phyloP scores from a whole-genome alignment of 2,329 filamentous ascomycete species.

The Ceratocystiopsis brevicomis region DNA sequence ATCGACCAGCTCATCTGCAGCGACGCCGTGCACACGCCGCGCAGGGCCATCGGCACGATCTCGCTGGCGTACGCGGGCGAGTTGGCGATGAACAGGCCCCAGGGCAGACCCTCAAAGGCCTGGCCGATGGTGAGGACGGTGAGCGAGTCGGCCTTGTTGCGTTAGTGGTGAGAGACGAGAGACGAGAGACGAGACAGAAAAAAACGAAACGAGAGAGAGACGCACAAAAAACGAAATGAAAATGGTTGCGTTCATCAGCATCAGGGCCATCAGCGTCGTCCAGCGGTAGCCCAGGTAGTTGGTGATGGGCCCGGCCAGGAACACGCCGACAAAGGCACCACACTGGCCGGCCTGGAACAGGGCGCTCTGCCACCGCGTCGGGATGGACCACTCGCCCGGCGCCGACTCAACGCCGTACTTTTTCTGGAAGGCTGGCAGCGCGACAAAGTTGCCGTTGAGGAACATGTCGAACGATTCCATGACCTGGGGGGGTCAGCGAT shows the following conservation, averaged over 20 bases:
- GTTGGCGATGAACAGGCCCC: constrained; percentile 48
- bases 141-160: constrained; percentile 25
- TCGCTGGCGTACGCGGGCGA: constrained; percentile 42
- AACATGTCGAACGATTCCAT: constrained; percentile 48
- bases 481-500: constrained; percentile 25
- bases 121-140: constrained; percentile 22
- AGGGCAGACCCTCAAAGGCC: constrained; percentile 41
- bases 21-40: constrained; percentile 40
- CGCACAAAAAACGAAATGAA: constrained; percentile 30
- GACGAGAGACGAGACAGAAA: constrained; percentile 8
- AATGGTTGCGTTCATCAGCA: constrained; percentile 38
- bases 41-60: constrained; percentile 37
- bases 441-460: constrained; percentile 39
- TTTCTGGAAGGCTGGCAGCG: constrained; percentile 26
- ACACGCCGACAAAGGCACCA: constrained; percentile 41
- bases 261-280: constrained; percentile 33
- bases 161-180: no score
- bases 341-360: constrained; percentile 35
- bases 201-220: no score
- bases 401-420: constrained; percentile 24
- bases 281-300: constrained; percentile 39
- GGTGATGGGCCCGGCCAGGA: constrained; percentile 39
- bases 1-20: constrained; percentile 51
- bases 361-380: constrained; percentile 36
- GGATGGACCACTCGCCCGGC: constrained; percentile 20